Evolutionary conservation across 495 filamentous ascomycete species (phyloP), one percentile per base, ranked within the genome.

Genomic region (Alectoria sarmentosa): DNA sequence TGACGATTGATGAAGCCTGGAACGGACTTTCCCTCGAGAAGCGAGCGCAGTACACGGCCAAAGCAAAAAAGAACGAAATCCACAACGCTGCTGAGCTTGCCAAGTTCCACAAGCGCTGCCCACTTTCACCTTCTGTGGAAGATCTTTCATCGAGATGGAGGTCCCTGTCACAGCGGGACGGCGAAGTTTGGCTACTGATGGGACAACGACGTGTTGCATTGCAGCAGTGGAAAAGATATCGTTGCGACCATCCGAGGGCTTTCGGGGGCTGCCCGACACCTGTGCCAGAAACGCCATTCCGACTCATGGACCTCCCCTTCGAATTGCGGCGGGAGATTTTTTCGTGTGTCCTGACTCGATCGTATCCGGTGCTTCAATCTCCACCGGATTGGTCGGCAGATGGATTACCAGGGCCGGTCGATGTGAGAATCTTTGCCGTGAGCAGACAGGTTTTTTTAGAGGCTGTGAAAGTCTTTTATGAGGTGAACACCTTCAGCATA

Each of bases 181-280:
- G 4, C 30, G 26, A 34, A 14, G n/a, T 2, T 30, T 21, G 41
- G 41, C 26, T 46, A 19, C 6, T 36, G 2, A 48, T 32, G 9
- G 11, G 32, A 26, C 19, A 14, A 44, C 19, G 34, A 4, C 34
- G 15, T 46, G 15, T 48, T 61, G 28, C 26, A 9, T 39, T 46
- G 21, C 64, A 65, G 44, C 26, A 13, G 9, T 66, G 64, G 64
- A 61, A 62, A 15, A 58, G 58, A 14, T 66, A 66, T 42, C 58
- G 64, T 15, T 46, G 6, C 19, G 64, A 66, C 32, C 64, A 66
- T 56, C 30, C 14, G 3, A 34, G 55, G 42, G 64, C 58, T 37
- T 66, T 58, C 37, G 58, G 58, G 23, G 58, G 64, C 15, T 9
- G 32, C n/a, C 8, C 28, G 3, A 37, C 38, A 17, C 64, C 48